These are phyloP conservation scores for Phellopilus nigrolimitatus DNA, from an alignment of 1,284 basidiomycete genomes.

Conservation along the genomic window DNA sequence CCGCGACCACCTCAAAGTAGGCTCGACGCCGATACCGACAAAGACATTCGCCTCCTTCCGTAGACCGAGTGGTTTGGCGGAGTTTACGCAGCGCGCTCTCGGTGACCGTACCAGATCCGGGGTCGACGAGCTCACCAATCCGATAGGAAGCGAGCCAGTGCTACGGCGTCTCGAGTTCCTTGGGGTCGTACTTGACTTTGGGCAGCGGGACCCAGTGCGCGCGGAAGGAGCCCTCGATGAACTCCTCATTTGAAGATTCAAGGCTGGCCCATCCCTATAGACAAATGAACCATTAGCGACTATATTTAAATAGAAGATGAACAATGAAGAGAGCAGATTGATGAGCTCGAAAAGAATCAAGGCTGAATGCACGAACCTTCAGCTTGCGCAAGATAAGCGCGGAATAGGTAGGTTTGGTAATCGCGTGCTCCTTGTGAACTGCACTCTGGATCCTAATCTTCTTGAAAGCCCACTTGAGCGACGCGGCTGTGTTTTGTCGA, in stretches of 20 bases:
- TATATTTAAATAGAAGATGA: neutral
- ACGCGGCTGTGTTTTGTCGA: slow-evolving; percentile 70
- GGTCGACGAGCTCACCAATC: no score
- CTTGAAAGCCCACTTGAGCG: slow-evolving; percentile 76
- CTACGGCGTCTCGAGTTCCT: slow-evolving; percentile 60
- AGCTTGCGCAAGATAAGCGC: slow-evolving; percentile 77
- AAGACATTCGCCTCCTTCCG: slow-evolving; percentile 66
- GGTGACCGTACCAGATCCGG: slow-evolving; percentile 44
- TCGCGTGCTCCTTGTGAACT: slow-evolving; percentile 69
- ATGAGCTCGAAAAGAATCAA: neutral
- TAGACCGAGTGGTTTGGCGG: slow-evolving; percentile 58
- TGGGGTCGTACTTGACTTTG: slow-evolving; percentile 53
- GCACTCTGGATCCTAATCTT: slow-evolving; percentile 79
- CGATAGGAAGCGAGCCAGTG: slow-evolving; percentile 69
- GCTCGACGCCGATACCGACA: slow-evolving; percentile 71
- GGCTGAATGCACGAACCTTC: slow-evolving; percentile 41
- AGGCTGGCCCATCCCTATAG: slow-evolving; percentile 62
- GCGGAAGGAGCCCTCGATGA: slow-evolving; percentile 73
- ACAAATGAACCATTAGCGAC: neutral
- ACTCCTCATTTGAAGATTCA: slow-evolving; percentile 58
- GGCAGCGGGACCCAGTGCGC: slow-evolving; percentile 82
- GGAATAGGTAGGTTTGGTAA: slow-evolving; percentile 82
- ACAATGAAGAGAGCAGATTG: neutral
- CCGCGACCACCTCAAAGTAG: slow-evolving; percentile 75
- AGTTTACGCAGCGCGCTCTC: slow-evolving; percentile 43